Base-by-base conservation (phyloP, 805 yeast species). In the Yarrowia sp. region DNA sequence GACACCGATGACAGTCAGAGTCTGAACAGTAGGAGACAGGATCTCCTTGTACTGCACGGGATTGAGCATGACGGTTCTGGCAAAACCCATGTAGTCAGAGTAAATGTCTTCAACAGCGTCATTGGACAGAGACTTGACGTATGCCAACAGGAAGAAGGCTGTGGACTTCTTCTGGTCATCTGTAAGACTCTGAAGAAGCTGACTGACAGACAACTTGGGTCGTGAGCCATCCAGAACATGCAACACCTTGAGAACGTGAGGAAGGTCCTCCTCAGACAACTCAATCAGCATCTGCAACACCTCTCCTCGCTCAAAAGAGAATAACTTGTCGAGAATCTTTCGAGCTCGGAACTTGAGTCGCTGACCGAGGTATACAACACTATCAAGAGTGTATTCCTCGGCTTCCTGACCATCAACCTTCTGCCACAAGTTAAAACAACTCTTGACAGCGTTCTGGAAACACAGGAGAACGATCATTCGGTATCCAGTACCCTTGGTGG, bases 171-270 rank as follows among this genome's bases (percentile, higher is more conserved):
- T 59, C 52, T 59, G 65, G 35, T 59, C 52, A 14, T 59, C 65
- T 1, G 22, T 8, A 2, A 59, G 52, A 36, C 68, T 43, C 63
- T 45, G 66, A 43, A 91, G 81, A 5, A 92, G 79, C 72, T 85
- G 83, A 0, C 96, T 93, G 14, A 92, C 79, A 0, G 96, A 89
- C 5, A 85, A 73, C 69, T 87, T 90, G 0, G 97, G 90, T 71
- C 90, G 85, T 8, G 97, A 89, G 0, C 95, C 94, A 78, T 93
- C 97, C 61, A 93, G 79, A 2, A 90, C 88, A 75, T 90, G 92
- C n/a, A 91, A 77, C 1, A 91, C 74, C 73, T 72, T 41, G 15
- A 71, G 68, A 40, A 35, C 14, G 52, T 65, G 61, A 8, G 50
- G 19, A 4, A 41, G 38, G 40, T 65, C 52, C 8, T 46, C 56